These are phyloP conservation scores for Aspergillus panamensis DNA, from an alignment of 495 filamentous ascomycete genomes.

Conservation along the genomic window DNA sequence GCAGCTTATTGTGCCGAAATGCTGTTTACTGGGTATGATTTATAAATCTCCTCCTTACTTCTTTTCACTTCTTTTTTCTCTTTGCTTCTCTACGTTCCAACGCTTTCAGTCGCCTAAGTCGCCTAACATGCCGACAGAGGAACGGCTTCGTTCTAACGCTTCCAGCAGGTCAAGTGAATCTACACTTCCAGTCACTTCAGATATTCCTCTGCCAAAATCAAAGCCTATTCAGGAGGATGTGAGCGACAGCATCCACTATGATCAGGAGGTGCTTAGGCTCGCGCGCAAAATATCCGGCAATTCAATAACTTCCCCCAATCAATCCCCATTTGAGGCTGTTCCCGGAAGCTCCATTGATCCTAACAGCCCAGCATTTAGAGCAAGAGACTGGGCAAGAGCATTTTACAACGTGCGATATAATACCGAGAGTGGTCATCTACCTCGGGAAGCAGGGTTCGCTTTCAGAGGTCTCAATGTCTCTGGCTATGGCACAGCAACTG, in stretches of 20 bases:
- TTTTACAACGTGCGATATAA: constrained; percentile 21
- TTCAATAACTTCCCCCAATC: constrained; percentile 3
- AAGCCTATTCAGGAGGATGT: not conserved
- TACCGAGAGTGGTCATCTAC: not conserved
- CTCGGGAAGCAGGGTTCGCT: constrained; percentile 29
- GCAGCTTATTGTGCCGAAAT: no score
- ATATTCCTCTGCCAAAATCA: not conserved
- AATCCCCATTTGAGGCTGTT: constrained; percentile 1
- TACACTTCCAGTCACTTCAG: not conserved
- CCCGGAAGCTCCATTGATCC: constrained; percentile 28
- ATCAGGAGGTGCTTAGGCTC: constrained; percentile 1
- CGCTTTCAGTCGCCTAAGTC: no score
- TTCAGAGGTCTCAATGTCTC: constrained; percentile 56
- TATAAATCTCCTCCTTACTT: no score
- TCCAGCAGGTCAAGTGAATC: not conserved
- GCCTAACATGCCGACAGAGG: no score
- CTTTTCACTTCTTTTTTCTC: no score
- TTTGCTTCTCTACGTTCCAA: no score
- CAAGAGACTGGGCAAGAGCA: constrained; percentile 29
- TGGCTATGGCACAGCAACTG: constrained; percentile 67
- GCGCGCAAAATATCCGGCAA: constrained; percentile 5
- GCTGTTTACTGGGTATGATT: no score
- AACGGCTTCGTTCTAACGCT: not conserved
- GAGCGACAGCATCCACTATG: not conserved
- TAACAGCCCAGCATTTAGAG: constrained; percentile 31